Conservation (phyloP, 352 stramenopile species). For the Phytophthora boehmeriae region DNA sequence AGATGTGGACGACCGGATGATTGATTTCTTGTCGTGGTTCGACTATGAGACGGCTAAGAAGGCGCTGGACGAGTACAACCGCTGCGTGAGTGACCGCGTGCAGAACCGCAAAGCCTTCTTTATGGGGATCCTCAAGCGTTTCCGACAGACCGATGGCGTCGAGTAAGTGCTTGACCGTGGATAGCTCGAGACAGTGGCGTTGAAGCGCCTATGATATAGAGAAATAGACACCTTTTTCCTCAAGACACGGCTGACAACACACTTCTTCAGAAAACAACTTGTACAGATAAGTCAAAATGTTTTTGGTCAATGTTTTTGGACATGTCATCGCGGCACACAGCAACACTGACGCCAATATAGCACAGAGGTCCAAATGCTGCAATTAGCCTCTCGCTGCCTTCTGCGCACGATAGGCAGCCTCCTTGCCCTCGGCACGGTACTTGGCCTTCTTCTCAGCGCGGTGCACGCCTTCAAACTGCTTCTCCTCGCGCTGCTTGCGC, state of each 20-base stretch:
- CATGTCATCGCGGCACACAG: background rate
- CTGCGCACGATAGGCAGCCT: slow-evolving; percentile 57
- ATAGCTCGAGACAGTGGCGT: no score
- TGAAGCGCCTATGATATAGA: slow-evolving; percentile 18
- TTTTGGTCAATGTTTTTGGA: slow-evolving; percentile 15
- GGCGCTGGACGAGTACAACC: slow-evolving; percentile 83
- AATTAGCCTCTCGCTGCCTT: slow-evolving; percentile 44
- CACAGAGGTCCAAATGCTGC: slow-evolving; percentile 1
- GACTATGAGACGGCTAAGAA: slow-evolving; percentile 89
- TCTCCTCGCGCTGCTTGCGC: slow-evolving; percentile 92
- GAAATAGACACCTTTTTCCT: slow-evolving; percentile 30
- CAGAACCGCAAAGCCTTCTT: slow-evolving; percentile 89
- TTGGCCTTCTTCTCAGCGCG: slow-evolving; percentile 89
- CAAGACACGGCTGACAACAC: background rate
- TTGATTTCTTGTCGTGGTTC: slow-evolving; percentile 89
- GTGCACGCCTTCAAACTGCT: slow-evolving; percentile 85
- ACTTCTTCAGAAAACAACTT: background rate
- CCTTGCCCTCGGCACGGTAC: slow-evolving; percentile 84
- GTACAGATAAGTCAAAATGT: background rate
- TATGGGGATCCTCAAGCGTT: slow-evolving; percentile 91
- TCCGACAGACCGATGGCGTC: slow-evolving; percentile 77
- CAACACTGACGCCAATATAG: slow-evolving; percentile 5
- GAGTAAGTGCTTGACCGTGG: no score
- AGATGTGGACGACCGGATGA: slow-evolving; percentile 88
- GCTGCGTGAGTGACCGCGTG: slow-evolving; percentile 71